Percentiles rank a stretch among this genome's conserved stretches.
Conservation (phyloP, 1,139 yeast species). For the Taiozyma sp. region DNA sequence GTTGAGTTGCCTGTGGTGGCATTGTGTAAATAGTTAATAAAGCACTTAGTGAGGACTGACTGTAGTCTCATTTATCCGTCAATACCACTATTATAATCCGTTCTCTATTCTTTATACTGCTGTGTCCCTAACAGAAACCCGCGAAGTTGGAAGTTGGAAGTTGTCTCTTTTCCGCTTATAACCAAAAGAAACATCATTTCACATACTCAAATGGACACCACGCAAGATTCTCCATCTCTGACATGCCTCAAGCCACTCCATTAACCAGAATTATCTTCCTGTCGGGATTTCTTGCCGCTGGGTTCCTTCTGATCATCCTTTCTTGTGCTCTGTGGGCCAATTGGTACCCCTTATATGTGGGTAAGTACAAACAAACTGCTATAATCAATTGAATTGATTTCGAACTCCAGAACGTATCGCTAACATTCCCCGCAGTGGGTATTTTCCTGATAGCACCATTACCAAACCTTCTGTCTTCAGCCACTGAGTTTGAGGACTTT, state of each 20-base stretch:
- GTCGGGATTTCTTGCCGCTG: conserved; percentile 67
- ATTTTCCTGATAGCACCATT: conserved; percentile 68
- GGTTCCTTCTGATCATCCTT: conserved; percentile 65
- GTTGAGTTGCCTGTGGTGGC: background rate
- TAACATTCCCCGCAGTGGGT: conserved; percentile 29
- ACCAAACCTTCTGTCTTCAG: conserved; percentile 52
- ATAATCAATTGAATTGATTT: background rate
- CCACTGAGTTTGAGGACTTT: conserved; percentile 51
- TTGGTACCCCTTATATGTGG: conserved; percentile 69
- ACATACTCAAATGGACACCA: background rate
- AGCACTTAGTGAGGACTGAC: background rate
- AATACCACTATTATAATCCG: no score
- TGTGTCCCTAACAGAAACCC: background rate
- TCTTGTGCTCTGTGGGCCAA: conserved; percentile 72
- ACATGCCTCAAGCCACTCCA: conserved; percentile 35
- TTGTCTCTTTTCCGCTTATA: background rate
- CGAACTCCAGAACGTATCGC: background rate
- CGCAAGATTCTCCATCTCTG: background rate
- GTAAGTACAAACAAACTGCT: conserved; percentile 22
- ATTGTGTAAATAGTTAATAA: background rate
- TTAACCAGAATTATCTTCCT: conserved; percentile 67
- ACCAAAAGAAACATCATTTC: background rate
- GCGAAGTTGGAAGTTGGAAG: background rate
- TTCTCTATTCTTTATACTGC: background rate
- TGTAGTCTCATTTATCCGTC: background rate